Evolutionary conservation across 257 asterid genomes (phyloP).

Genomic region (Jasminum sambac): DNA sequence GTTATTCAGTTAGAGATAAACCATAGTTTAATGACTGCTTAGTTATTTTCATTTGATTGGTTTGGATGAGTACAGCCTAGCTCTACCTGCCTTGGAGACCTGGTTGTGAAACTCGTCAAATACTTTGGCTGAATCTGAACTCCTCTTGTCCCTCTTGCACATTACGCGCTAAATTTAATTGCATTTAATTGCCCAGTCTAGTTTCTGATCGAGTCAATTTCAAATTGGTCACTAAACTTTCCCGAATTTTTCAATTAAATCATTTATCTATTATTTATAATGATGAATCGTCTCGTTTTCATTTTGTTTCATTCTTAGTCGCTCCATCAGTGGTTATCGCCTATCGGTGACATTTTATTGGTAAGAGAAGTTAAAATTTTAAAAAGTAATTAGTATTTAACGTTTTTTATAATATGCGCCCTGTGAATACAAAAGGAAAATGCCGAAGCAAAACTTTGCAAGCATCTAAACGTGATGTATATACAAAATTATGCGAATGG

Average conservation of each 20-base stretch:
- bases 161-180: not conserved
- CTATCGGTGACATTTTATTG: too few species aligned
- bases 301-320: not conserved
- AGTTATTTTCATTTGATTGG: not conserved
- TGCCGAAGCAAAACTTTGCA: too few species aligned
- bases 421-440: too few species aligned
- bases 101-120: constrained; percentile 16
- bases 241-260: too few species aligned
- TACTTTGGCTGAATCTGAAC: not conserved
- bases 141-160: not conserved
- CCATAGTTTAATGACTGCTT: not conserved
- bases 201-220: not conserved
- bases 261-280: too few species aligned
- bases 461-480: too few species aligned
- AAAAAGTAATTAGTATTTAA: too few species aligned
- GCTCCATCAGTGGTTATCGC: not conserved
- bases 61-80: constrained; percentile 18
- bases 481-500: too few species aligned
- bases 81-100: constrained; percentile 3
- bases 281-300: not conserved
- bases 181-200: not conserved
- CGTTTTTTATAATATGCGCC: too few species aligned
- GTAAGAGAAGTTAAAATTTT: not conserved
- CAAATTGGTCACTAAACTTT: not conserved
- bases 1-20: not conserved